A percentile compares a stretch with the other conserved stretches of the same genome.
Evolutionary conservation across 495 filamentous ascomycete species (phyloP).

Genomic region (Podospora tetraspora): DNA sequence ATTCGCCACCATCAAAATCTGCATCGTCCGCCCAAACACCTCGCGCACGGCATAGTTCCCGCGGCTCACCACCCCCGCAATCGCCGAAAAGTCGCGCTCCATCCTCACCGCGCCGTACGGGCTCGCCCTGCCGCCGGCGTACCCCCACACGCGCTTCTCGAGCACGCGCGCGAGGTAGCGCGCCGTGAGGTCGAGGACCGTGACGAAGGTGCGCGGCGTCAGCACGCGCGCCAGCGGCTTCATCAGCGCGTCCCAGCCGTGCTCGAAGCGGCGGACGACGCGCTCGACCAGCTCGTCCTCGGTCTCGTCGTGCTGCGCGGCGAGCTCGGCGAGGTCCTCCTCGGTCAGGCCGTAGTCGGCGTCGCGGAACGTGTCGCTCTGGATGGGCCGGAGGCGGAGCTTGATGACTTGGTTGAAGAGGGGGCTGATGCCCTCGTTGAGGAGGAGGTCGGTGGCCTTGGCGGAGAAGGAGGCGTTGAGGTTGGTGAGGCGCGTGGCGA

Average conservation of each 20-base stretch:
- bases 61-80: slow-evolving; percentile 69
- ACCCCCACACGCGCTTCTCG: slow-evolving; percentile 88
- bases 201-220: slow-evolving; percentile 61
- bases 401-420: slow-evolving; percentile 86
- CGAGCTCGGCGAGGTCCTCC: slow-evolving; percentile 47
- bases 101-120: slow-evolving; percentile 79
- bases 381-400: slow-evolving; percentile 74
- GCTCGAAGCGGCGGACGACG: slow-evolving; percentile 69
- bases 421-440: slow-evolving; percentile 74
- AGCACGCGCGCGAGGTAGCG: slow-evolving; percentile 66
- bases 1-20: slow-evolving; percentile 84
- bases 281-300: slow-evolving; percentile 49
- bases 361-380: slow-evolving; percentile 86
- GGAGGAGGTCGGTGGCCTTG: slow-evolving; percentile 76
- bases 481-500: slow-evolving; percentile 58
- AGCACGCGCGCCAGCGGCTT: slow-evolving; percentile 80
- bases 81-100: slow-evolving; percentile 79
- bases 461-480: slow-evolving; percentile 65
- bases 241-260: slow-evolving; percentile 79
- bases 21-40: slow-evolving; percentile 68
- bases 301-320: slow-evolving; percentile 46
- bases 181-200: slow-evolving; percentile 65
- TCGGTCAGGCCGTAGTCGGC: slow-evolving; percentile 66
- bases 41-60: slow-evolving; percentile 79
- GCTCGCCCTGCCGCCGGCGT: slow-evolving; percentile 67